Evolutionary conservation across 1,284 basidiomycete genomes (phyloP).

Genomic region (Schizophyllum amplum): DNA sequence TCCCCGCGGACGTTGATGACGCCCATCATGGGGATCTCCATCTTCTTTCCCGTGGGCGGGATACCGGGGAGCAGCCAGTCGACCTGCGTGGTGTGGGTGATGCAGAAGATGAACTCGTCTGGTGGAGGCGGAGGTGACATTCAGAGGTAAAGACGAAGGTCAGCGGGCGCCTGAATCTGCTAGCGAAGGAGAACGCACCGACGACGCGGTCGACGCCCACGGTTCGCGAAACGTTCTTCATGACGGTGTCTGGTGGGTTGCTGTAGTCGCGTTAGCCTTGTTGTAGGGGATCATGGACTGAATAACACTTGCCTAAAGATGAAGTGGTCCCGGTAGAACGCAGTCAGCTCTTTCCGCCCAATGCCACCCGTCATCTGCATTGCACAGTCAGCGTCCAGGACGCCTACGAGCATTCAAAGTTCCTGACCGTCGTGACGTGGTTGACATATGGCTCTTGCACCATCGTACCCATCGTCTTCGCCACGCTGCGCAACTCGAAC

Average conservation of each 20-base stretch:
- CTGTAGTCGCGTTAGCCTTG: slow-evolving; percentile 15
- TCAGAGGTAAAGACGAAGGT: too few relatives aligned
- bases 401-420: not conserved
- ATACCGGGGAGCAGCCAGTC: slow-evolving; percentile 44
- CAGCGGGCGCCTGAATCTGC: too few relatives aligned
- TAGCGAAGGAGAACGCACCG: slow-evolving; percentile 20
- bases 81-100: slow-evolving; percentile 37
- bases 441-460: slow-evolving; percentile 45
- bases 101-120: slow-evolving; percentile 41
- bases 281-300: not conserved
- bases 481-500: slow-evolving; percentile 40
- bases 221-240: slow-evolving; percentile 41
- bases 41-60: slow-evolving; percentile 38
- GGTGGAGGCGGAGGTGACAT: not conserved
- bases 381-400: not conserved
- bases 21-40: slow-evolving; percentile 44
- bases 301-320: slow-evolving; percentile 32
- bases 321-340: slow-evolving; percentile 46
- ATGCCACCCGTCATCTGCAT: slow-evolving; percentile 44
- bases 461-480: slow-evolving; percentile 47
- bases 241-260: slow-evolving; percentile 35
- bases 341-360: slow-evolving; percentile 38
- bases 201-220: slow-evolving; percentile 41
- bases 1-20: slow-evolving; percentile 52
- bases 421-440: slow-evolving; percentile 35